A percentile compares a stretch with the other conserved stretches of the same genome.
Conservation (phyloP, 2,329 filamentous ascomycete species). For the Pseudogymnoascus sp. region DNA sequence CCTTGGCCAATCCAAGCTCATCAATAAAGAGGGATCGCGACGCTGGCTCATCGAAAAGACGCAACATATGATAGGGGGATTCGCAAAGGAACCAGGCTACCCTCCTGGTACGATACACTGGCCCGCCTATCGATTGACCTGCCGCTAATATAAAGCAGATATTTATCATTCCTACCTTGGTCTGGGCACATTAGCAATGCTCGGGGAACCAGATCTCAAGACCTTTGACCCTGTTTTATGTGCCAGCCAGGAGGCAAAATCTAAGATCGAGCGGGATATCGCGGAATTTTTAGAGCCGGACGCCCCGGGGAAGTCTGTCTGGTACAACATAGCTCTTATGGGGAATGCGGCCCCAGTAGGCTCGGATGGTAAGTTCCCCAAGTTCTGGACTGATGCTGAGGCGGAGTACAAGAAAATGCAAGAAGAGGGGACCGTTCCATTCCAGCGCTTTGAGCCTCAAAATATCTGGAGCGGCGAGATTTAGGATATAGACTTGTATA, state of each 20-base stretch:
- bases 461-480: conserved; percentile 1
- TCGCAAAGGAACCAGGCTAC: conserved; percentile 62
- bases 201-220: conserved; percentile 62
- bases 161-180: conserved; percentile 87
- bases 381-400: neutral
- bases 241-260: conserved; percentile 53
- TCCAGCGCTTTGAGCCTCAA: neutral
- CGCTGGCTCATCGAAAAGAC: conserved; percentile 77
- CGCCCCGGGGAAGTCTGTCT: neutral
- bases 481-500: neutral
- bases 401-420: neutral
- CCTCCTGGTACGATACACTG: conserved; percentile 48
- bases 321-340: neutral
- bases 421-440: neutral
- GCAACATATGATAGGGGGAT: conserved; percentile 77
- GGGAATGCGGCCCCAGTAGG: neutral
- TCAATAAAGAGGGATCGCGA: conserved; percentile 54
- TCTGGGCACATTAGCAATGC: conserved; percentile 66
- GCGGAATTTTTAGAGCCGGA: conserved; percentile 7
- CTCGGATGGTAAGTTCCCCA: neutral
- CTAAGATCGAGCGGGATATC: conserved; percentile 35
- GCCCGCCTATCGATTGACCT: neutral
- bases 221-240: conserved; percentile 68
- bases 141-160: conserved; percentile 35
- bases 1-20: conserved; percentile 47